Conservation (phyloP, 805 yeast genomes). For the Saturnispora silvae region DNA sequence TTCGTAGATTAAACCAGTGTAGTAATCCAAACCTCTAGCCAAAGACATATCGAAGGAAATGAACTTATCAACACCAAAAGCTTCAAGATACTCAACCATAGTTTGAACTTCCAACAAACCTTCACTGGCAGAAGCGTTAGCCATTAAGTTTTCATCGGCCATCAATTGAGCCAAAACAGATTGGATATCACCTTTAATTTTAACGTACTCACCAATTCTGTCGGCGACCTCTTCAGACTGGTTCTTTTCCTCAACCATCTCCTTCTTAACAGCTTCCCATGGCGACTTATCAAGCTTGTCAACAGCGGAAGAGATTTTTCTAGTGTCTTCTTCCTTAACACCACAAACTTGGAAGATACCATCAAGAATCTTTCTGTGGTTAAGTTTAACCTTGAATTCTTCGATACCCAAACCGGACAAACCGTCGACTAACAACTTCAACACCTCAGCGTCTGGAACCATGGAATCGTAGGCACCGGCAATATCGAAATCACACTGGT, state of each 20-base stretch:
- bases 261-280: slow-evolving; percentile 89
- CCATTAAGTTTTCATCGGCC: slow-evolving; percentile 44
- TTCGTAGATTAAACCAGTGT: slow-evolving; percentile 94
- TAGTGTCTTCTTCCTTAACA: slow-evolving; percentile 84
- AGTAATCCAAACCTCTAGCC: slow-evolving; percentile 96
- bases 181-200: slow-evolving; percentile 64
- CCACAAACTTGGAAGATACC: slow-evolving; percentile 95
- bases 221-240: slow-evolving; percentile 91
- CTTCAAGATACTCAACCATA: slow-evolving; percentile 68
- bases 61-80: slow-evolving; percentile 59
- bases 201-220: slow-evolving; percentile 83
- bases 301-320: slow-evolving; percentile 89
- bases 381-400: slow-evolving; percentile 85
- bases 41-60: slow-evolving; percentile 85
- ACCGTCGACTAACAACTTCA: slow-evolving; percentile 77
- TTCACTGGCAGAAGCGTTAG: slow-evolving; percentile 61
- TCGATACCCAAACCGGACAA: slow-evolving; percentile 70
- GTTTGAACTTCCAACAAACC: slow-evolving; percentile 76
- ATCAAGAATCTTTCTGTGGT: slow-evolving; percentile 92
- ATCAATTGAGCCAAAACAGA: slow-evolving; percentile 49
- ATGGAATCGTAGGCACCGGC: slow-evolving; percentile 89
- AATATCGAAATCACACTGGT: slow-evolving; percentile 96
- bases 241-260: slow-evolving; percentile 84
- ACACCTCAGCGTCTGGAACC: slow-evolving; percentile 93
- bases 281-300: slow-evolving; percentile 93